Base-by-base conservation (phyloP, 2,329 filamentous ascomycete species). In the Pseudogymnoascus sp. region DNA sequence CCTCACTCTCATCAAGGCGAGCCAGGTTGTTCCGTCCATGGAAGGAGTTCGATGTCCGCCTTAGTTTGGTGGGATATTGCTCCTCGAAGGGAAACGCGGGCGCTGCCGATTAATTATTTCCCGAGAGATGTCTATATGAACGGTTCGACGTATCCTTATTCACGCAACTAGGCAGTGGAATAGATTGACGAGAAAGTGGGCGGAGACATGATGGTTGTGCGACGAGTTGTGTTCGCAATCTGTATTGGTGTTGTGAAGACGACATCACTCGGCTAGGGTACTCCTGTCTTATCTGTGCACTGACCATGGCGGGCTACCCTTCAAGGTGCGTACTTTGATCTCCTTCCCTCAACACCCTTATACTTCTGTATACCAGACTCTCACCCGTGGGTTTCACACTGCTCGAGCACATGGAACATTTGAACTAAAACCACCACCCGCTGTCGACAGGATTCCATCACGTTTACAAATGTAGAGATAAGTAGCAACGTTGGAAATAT, bases 261-360 rank as follows among this genome's bases (percentile, higher is more conserved):
- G 49, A 55, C 49, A 55, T 55, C 25, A 55, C 45, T 55, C 49
- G 49, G 49, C 49, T 55, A 55, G 49, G 49, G 49, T 55, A 55
- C 9, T 55, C 49, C 5, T 55, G 49, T 55, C 49, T 55, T 55
- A 55, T 55, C 49, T 35, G 49, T 55, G 49, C 49, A 55, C 33
- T 19, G 49, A 35, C 49, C 49, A 55, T 33, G 49, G 49, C 49
- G 28, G 28, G 16, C 28, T 55, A 55, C 49, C 28, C 49, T 55
- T 55, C 49, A 55, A 55, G 49, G 49, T 52, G 45, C 45, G 25
- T 55, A 55, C 49, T 33, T 14, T 19, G 28, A 12, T 16, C 49
- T 33, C 28, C 49, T 33, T 6, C 4, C 28, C 28, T 33, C n/a
- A 22, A 6, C 45, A 52, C 45, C 45, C 45, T 52, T 30, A 52